Evolutionary conservation across 192 early-diverging fungal species (phyloP).

Genomic region (Podila verticillata): DNA sequence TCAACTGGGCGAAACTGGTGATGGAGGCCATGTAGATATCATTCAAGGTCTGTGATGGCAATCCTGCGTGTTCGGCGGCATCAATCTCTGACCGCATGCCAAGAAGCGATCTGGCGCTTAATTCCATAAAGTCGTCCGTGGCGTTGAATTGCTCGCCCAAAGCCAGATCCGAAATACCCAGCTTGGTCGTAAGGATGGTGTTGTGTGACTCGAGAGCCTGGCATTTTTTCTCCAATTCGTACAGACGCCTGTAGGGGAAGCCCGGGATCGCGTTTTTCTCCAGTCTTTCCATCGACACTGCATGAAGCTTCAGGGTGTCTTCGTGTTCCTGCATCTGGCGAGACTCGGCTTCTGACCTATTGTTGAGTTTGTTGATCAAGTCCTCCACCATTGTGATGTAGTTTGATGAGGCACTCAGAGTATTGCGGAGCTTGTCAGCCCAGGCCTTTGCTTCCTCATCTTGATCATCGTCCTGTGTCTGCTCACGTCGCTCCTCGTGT

Average conservation of each 20-base stretch:
- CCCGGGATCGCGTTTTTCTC: slow-evolving; percentile 17
- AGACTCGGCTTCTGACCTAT: slow-evolving; percentile 6
- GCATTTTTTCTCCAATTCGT: slow-evolving; percentile 46
- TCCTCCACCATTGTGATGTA: slow-evolving; percentile 41
- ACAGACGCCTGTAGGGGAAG: slow-evolving; percentile 31
- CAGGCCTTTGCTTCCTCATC: slow-evolving; percentile 2
- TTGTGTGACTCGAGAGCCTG: slow-evolving; percentile 41
- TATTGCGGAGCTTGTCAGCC: slow-evolving; percentile 12
- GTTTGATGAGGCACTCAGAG: slow-evolving; percentile 22
- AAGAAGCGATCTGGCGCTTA: slow-evolving; percentile 35
- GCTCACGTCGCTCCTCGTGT: slow-evolving; percentile 14
- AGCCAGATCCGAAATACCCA: slow-evolving; percentile 25
- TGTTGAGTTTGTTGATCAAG: slow-evolving; percentile 19
- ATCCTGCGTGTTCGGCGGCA: slow-evolving; percentile 24
- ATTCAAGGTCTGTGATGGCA: slow-evolving; percentile 25
- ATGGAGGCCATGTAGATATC: slow-evolving; percentile 47
- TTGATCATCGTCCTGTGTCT: background rate
- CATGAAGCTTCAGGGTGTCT: slow-evolving; percentile 31
- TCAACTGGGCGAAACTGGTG: slow-evolving; percentile 45
- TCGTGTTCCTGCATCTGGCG: slow-evolving; percentile 38
- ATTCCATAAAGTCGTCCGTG: slow-evolving; percentile 46
- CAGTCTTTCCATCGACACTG: slow-evolving; percentile 36
- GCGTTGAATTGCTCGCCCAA: slow-evolving; percentile 37
- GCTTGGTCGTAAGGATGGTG: slow-evolving; percentile 37
- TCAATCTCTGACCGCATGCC: slow-evolving; percentile 38